Conservation (phyloP, 1,284 basidiomycete genomes). For the Phylloboletellus chloephorus region DNA sequence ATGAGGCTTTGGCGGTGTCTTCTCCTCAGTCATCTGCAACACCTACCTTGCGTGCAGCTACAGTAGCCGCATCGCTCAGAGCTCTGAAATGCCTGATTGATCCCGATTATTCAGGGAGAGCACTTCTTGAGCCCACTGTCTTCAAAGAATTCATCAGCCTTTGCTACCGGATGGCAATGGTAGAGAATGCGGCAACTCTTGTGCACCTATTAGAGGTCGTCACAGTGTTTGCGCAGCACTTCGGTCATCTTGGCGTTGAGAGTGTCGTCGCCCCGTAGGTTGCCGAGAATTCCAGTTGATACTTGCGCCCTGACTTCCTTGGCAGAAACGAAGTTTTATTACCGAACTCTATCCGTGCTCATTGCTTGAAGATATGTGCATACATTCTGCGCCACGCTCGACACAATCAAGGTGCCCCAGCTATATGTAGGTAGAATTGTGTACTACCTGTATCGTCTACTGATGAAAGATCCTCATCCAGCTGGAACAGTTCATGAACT, state of each 20-base stretch:
- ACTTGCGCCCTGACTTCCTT: background rate
- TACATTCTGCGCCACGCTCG: conserved; percentile 73
- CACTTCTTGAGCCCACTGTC: conserved; percentile 72
- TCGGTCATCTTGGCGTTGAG: conserved; percentile 41
- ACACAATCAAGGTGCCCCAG: conserved; percentile 48
- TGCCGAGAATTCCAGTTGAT: background rate
- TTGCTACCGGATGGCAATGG: conserved; percentile 87
- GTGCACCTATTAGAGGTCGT: conserved; percentile 73
- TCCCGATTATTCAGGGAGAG: conserved; percentile 76
- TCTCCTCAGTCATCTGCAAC: conserved; percentile 51
- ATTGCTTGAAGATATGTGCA: conserved; percentile 78
- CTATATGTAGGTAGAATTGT: conserved; percentile 46
- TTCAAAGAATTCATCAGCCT: conserved; percentile 90
- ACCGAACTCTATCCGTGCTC: conserved; percentile 50
- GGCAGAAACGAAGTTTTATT: conserved; percentile 39
- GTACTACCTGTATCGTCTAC: background rate
- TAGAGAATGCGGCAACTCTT: conserved; percentile 73
- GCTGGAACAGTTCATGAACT: conserved; percentile 39
- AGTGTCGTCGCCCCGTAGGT: conserved; percentile 20
- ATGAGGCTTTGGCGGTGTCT: conserved; percentile 77
- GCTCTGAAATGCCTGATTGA: conserved; percentile 76
- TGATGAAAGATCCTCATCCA: conserved; percentile 4
- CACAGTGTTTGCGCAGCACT: conserved; percentile 50
- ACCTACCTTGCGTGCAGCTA: conserved; percentile 38
- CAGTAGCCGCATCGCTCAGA: conserved; percentile 72